phyloP scores from a whole-genome alignment of 1,139 yeast genomes.

The Candida mesenterica region DNA sequence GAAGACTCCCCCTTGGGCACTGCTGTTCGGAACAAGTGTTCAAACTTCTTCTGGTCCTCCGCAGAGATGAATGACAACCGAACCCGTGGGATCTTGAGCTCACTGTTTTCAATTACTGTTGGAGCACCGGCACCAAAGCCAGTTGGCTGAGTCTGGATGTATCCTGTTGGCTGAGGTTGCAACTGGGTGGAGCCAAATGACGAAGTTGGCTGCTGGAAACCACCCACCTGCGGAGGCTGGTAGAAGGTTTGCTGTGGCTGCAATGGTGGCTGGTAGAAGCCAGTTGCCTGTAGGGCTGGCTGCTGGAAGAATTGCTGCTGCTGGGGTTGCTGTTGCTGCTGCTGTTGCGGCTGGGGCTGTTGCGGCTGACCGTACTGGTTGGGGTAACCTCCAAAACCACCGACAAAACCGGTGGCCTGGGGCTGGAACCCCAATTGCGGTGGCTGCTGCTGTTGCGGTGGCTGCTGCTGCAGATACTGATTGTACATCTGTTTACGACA shows the following conservation, averaged over 20 bases:
- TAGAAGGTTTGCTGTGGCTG: slow-evolving; percentile 32
- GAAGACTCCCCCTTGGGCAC: slow-evolving; percentile 78
- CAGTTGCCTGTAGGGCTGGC: slow-evolving; percentile 20
- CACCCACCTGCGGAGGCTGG: slow-evolving; percentile 7
- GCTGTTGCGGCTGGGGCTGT: slow-evolving; percentile 15
- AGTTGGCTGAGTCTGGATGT: slow-evolving; percentile 38
- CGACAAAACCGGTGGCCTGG: slow-evolving; percentile 28
- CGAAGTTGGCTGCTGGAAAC: neutral
- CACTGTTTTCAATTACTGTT: slow-evolving; percentile 33
- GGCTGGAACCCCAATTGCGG: slow-evolving; percentile 28
- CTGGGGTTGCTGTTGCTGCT: slow-evolving; percentile 21
- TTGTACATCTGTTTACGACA: slow-evolving; percentile 41
- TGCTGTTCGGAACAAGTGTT: slow-evolving; percentile 73
- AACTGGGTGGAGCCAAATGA: slow-evolving; percentile 1
- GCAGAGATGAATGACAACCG: slow-evolving; percentile 83
- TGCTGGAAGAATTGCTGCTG: slow-evolving; percentile 19
- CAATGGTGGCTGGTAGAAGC: slow-evolving; percentile 23
- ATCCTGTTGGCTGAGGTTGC: slow-evolving; percentile 31
- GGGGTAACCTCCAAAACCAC: slow-evolving; percentile 17
- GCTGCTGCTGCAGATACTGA: slow-evolving; percentile 39
- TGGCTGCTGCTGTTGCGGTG: slow-evolving; percentile 19
- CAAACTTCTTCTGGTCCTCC: slow-evolving; percentile 83
- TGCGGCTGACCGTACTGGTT: slow-evolving; percentile 8
- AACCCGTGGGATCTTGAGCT: slow-evolving; percentile 58
- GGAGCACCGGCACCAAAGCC: slow-evolving; percentile 24